Base-by-base conservation (phyloP, 148 eudicot species). In the Chenopodium berlandieri region DNA sequence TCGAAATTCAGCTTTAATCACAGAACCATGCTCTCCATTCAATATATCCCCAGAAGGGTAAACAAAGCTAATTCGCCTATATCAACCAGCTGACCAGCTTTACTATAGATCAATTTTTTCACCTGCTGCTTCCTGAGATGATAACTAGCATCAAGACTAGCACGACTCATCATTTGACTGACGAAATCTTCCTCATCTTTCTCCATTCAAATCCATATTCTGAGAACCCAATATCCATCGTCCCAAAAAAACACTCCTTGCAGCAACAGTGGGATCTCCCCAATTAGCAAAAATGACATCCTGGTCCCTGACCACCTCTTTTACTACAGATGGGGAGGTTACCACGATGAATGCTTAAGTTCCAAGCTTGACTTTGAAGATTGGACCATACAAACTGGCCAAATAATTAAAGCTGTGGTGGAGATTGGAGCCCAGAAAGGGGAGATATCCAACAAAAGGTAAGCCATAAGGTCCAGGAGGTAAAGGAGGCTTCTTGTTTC, bases 381-480 rank as follows among this genome's bases (percentile, higher is more conserved):
- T 84, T 16, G 93, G 89, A 46, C 92, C 91, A 25, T 86, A 86
- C 22, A 44, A 11, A 0, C 50, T 37, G 23, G 87, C 82, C 78
- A 88, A 70, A 4, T 82, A 65, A 4, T 83, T 64, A 77, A 88
- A 85, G 13, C 68, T 67, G 31, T 11, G 50, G 65, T 79, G 90
- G 23, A 89, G 72, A 52, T 87, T 79, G 1, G 82, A 23, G 47
- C 81, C 71, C 0, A 85, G 81, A 71, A 86, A 89, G 2, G 87
- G 87, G 8, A 90, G 72, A 66, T 84, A 86, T 2, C 91, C 90
- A 2, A 90, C 56, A 6, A 88, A 30, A 4, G 90, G 90, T 27
- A 91, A 37, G 83, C 89, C 84, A 1, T 40, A 16, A 2, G 89
- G 89, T 19, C 90, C 89, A 16, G 91, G 91, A 78, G 89, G 89